Evolutionary conservation across 2,329 filamentous ascomycete genomes (phyloP).

Genomic region (Cryphonectria carpinicola): DNA sequence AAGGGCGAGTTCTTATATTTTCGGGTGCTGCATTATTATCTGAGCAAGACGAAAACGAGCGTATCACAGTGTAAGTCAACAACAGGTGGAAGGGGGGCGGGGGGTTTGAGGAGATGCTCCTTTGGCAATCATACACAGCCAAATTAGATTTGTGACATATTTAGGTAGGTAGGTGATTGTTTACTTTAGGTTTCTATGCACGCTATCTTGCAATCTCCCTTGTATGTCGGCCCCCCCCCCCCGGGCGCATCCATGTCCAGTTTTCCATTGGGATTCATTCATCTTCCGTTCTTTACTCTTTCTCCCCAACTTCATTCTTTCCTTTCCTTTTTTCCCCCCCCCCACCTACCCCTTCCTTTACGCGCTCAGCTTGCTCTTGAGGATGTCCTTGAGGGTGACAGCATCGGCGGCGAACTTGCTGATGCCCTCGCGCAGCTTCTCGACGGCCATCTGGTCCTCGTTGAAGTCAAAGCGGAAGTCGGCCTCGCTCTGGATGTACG

Average conservation of each 20-base stretch:
- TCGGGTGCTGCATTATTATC: not conserved
- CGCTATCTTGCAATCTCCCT: slow-evolving; percentile 13
- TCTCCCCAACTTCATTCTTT: not conserved
- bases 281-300: not conserved
- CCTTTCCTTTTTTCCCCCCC: not conserved
- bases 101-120: not conserved
- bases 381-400: slow-evolving; percentile 87
- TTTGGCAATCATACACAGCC: not conserved
- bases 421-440: slow-evolving; percentile 99
- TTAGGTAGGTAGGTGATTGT: not conserved
- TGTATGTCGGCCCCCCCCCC: not conserved
- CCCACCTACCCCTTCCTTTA: slow-evolving; percentile 35
- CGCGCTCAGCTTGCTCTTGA: slow-evolving; percentile 78
- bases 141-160: not conserved
- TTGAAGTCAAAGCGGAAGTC: slow-evolving; percentile 99
- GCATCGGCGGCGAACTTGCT: slow-evolving; percentile 98
- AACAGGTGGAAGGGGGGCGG: too few relatives aligned
- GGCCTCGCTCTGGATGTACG: slow-evolving; percentile 87
- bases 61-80: not conserved
- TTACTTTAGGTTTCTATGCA: slow-evolving; percentile 15
- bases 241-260: slow-evolving; percentile 1
- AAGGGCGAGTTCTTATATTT: not conserved
- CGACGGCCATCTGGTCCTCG: slow-evolving; percentile 98
- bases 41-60: not conserved
- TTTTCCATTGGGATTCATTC: not conserved